These are phyloP conservation scores for Tricholoma sp. DNA, from an alignment of 768 basidiomycete species.

Conservation along the genomic window DNA sequence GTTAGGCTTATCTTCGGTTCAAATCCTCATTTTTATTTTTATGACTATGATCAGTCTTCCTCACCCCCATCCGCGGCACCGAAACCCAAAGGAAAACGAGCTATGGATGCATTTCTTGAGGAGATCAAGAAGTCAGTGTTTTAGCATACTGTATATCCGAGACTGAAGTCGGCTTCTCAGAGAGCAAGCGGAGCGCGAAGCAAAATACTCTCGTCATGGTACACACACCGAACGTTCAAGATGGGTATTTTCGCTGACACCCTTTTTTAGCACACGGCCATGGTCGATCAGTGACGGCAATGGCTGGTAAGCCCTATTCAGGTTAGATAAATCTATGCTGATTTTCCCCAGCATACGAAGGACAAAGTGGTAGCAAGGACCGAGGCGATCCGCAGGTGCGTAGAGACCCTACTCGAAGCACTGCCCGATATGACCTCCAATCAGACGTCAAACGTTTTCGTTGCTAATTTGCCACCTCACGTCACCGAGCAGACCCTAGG, in stretches of 20 bases:
- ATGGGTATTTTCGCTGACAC: background rate
- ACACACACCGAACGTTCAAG: background rate
- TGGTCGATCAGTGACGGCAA: conserved; percentile 79
- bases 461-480: conserved; percentile 85
- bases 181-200: conserved; percentile 90
- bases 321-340: background rate
- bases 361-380: conserved; percentile 86
- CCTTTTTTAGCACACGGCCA: conserved; percentile 42
- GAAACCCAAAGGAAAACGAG: conserved; percentile 89
- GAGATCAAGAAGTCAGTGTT: conserved; percentile 82
- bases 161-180: conserved; percentile 35
- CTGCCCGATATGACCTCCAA: conserved; percentile 1
- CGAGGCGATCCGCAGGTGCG: conserved; percentile 79
- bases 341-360: conserved; percentile 66
- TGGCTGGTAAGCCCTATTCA: conserved; percentile 61
- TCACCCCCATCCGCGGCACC: conserved; percentile 51
- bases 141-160: background rate
- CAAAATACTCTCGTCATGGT: conserved; percentile 73
- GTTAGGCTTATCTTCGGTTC: background rate
- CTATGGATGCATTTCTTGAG: conserved; percentile 94
- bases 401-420: conserved; percentile 11
- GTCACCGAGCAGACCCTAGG: conserved; percentile 86
- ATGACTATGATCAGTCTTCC: conserved; percentile 34
- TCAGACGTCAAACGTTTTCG: conserved; percentile 93
- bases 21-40: background rate